Base-by-base conservation (phyloP, 192 early-diverging fungal species). In the Phlyctochytrium bullatum region DNA sequence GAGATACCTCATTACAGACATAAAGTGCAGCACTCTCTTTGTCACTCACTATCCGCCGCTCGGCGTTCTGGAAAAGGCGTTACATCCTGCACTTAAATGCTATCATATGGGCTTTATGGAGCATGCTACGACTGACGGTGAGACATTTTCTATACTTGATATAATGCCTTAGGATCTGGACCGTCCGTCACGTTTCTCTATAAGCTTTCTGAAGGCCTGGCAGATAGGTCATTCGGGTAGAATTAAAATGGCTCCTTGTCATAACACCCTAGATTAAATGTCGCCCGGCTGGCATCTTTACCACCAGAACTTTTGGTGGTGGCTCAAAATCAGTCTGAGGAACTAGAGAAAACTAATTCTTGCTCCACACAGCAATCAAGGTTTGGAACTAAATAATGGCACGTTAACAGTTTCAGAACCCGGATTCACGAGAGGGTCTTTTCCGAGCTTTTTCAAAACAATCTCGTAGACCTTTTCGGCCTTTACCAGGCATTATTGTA, bases 31-130 rank as follows among this genome's bases (percentile, higher is more conserved):
- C 4, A 86, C 83, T 0, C 62, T 93, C 24, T 93, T 93, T 82
- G 89, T 91, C 14, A 93, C 91, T 0, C 91, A 93, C 75, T 92
- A 90, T 66, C 86, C 79, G 2, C 32, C 62, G 24, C 62, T 80
- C 6, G 79, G 79, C 0, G 31, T 14, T n/a, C 51, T 25, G 0
- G 64, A 40, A 67, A 71, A 34, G 27, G 24, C 17, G 66, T 52
- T 34, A 25, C 30, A 56, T 30, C n/a, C 24, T 14, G 35, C 2
- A 14, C 34, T 80, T 2, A 31, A 70, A 32, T 63, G 65, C 47
- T 64, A n/a, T n/a, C 76, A 80, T 59, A 74, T 80, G 75, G 79
- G 64, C 3, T 80, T 80, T 62, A 57, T 71, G 1, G 73, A 68
- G 17, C 28, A 35, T 14, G 62, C 40, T 2, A 61, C 54, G 23